Percentiles rank a stretch among this genome's conserved stretches.
Evolutionary conservation across 805 yeast species (phyloP).

Genomic region (Candida silvatica): DNA sequence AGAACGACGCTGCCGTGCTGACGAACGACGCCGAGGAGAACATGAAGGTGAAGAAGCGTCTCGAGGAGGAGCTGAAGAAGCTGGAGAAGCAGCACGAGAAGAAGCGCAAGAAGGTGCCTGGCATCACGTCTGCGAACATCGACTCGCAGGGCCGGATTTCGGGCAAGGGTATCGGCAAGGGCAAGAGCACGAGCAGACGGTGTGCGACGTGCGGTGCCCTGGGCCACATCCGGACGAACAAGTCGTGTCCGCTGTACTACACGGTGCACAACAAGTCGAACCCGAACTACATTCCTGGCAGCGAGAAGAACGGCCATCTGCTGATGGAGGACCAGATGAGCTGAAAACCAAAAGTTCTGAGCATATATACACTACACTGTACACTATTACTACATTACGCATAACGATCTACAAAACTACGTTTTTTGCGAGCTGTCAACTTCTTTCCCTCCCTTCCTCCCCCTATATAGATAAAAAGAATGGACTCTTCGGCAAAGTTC

Average conservation of each 20-base stretch:
- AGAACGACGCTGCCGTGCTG: constrained; percentile 64
- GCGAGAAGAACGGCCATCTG: constrained; percentile 18
- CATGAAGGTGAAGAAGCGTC: constrained; percentile 61
- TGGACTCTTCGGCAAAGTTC: constrained; percentile 18
- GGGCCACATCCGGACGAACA: constrained; percentile 91
- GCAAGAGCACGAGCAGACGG: constrained; percentile 65
- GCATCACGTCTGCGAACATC: constrained; percentile 24
- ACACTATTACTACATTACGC: too few relatives aligned
- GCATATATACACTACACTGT: neutral
- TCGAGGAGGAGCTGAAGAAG: constrained; percentile 79
- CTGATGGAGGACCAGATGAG: constrained; percentile 3
- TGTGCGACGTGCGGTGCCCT: constrained; percentile 94
- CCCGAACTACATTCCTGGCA: constrained; percentile 26
- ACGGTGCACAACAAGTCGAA: constrained; percentile 27
- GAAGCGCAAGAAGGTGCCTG: constrained; percentile 23
- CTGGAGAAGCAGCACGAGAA: constrained; percentile 67
- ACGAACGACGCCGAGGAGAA: constrained; percentile 82
- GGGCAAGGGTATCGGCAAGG: constrained; percentile 68
- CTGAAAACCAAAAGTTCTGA: too few relatives aligned
- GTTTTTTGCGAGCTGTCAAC: neutral
- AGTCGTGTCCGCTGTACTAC: constrained; percentile 82
- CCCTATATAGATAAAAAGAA: too few relatives aligned
- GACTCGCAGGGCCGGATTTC: constrained; percentile 33
- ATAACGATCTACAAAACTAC: neutral
- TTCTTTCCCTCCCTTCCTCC: too few relatives aligned